Percentiles rank a stretch among this genome's conserved stretches.
phyloP scores from a whole-genome alignment of 2,329 filamentous ascomycete species.

The Sphaerulina musiva region DNA sequence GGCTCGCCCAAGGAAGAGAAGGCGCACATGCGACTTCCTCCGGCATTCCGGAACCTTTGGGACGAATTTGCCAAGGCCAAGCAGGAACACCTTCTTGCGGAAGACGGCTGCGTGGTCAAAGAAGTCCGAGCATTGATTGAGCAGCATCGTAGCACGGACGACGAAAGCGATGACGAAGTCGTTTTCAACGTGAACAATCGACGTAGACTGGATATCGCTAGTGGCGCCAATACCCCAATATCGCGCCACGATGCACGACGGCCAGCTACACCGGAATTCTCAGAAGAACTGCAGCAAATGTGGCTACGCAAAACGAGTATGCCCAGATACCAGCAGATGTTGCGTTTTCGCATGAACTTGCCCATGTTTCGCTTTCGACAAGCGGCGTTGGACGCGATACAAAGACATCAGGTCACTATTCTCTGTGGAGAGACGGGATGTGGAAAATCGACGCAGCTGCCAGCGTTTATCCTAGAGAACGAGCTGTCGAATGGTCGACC shows the following conservation, averaged over 20 bases:
- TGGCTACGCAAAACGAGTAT: constrained; percentile 49
- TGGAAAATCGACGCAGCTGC: constrained; percentile 97
- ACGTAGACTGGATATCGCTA: constrained; percentile 33
- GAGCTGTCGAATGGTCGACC: constrained; percentile 70
- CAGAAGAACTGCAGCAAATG: constrained; percentile 43
- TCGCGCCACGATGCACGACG: constrained; percentile 20
- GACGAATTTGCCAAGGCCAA: constrained; percentile 65
- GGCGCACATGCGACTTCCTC: constrained; percentile 67
- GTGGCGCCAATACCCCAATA: constrained; percentile 31
- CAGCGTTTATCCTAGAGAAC: constrained; percentile 84
- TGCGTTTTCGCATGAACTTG: constrained; percentile 67
- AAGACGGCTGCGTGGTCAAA: constrained; percentile 63
- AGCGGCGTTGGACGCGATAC: constrained; percentile 69
- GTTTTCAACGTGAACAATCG: constrained; percentile 70
- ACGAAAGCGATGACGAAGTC: constrained; percentile 46
- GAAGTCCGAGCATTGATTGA: constrained; percentile 65
- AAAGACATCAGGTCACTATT: constrained; percentile 77
- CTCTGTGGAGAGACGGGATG: constrained; percentile 95
- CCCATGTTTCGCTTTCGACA: constrained; percentile 84
- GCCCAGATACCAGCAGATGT: constrained; percentile 67
- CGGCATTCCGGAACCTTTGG: constrained; percentile 80
- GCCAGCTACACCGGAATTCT: constrained; percentile 13
- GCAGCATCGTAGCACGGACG: constrained; percentile 44
- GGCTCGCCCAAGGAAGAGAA: constrained; percentile 80
- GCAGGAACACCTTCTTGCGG: constrained; percentile 62